Base-by-base conservation (phyloP, 257 asterid genomes). In the Vinca minor region DNA sequence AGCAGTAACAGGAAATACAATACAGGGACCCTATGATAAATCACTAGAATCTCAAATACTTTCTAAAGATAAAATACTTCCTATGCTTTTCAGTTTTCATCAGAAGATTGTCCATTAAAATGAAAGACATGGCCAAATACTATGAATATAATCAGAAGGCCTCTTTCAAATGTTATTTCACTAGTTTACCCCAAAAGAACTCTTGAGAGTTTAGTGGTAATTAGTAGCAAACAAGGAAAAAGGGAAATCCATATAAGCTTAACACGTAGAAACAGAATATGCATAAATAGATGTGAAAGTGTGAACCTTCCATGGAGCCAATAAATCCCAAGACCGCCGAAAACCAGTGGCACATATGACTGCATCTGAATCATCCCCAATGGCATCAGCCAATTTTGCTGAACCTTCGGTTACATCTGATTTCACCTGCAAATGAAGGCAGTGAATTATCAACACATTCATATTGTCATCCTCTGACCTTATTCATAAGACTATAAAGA, bases 291-390 rank as follows among this genome's bases (percentile, higher is more conserved):
- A 45, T 20, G n/a, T 38, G 13, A 59, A 11, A 36, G 28, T 39
- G 48, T 26, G 11, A 53, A 91, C 97, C 96, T 89, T 87, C 98
- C 98, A 92, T 52, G 98, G 98, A 50, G 91, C 63, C 9, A 77
- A 63, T 64, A 89, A 76, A 76, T 92, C 91, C 95, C 85, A 89
- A 1, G 96, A 87, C 66, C 77, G 95, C 59, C 74, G 79, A 74
- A 89, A 92, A 58, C 98, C 98, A 1, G 98, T 87, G 39, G 98
- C 93, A 74, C 98, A 89, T 69, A 92, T 80, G 25, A 92, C 98
- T 53, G 97, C 98, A 65, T 89, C 91, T 9, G 94, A 82, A 81
- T 89, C 96, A 65, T 87, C 84, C 69, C 97, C 85, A 59, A 92
- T 85, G 57, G 89, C 91, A 55, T 89, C 88, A 10, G 94, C 94